Evolutionary conservation across 2,329 filamentous ascomycete genomes (phyloP), one percentile per base, ranked within the genome.

Genomic region (Alternaria sp.): DNA sequence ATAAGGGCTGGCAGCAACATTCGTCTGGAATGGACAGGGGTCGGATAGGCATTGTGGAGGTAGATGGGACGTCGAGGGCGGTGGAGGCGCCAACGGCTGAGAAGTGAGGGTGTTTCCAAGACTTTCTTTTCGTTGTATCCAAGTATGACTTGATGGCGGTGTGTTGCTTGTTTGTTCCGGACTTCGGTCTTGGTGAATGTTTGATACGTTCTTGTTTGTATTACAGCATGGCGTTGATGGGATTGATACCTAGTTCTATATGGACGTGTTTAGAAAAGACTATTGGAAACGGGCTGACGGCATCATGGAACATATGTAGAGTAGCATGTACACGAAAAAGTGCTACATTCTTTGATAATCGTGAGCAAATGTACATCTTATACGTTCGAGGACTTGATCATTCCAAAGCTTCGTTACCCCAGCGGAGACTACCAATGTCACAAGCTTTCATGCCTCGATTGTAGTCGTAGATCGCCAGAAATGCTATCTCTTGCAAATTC

Each of bases 11-110:
- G 56, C 40, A 49, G 21, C 41, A 58, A n/a, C 34, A 48, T 48
- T 61, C 56, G 53, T 56, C 56, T 1, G 52, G 53, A 6, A 61
- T 60, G 56, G 52, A 24, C 14, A 31, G 37, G 17, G 45, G 55
- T 9, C 14, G 37, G 9, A 31, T 54, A 23, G 63, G 56, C 0
- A 33, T 62, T 50, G 58, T 61, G 10, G 65, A 67, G 33, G 61
- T 59, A 14, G 62, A 60, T 53, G 63, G 63, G 9, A 36, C 48
- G 26, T 41, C 58, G 23, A 50, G 51, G 23, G 54, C 56, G 8
- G 56, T 62, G 14, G 62, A 65, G 29, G 61, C 54, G 21, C 59
- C 61, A 17, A 31, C 50, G 0, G 51, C 14, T 28, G 51, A 53
- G 29, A 45, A 36, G 10, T 45, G 13, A 51, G 4, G 8, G 5